These are phyloP conservation scores for Geotrichum phurueaensis DNA, from an alignment of 1,139 yeast species.

Conservation along the genomic window DNA sequence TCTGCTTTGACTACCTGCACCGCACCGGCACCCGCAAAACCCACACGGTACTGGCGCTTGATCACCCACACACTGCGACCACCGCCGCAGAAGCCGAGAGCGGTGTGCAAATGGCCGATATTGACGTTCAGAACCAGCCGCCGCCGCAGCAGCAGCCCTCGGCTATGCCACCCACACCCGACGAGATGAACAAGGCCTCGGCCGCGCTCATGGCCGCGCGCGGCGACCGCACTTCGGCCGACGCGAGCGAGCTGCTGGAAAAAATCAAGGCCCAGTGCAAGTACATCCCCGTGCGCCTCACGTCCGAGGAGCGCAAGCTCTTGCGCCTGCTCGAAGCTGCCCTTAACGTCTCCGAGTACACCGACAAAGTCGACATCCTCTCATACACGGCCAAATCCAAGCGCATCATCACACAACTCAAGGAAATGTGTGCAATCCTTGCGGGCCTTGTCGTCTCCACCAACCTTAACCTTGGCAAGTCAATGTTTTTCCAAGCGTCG, in stretches of 20 bases:
- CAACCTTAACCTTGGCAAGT: slow-evolving; percentile 58
- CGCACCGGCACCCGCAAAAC: slow-evolving; percentile 45
- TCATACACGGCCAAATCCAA: slow-evolving; percentile 57
- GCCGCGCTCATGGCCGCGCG: slow-evolving; percentile 3
- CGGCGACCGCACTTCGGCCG: slow-evolving; percentile 2
- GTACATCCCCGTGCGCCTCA: slow-evolving; percentile 59
- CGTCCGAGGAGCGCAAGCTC: slow-evolving; percentile 58
- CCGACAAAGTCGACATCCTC: slow-evolving; percentile 64
- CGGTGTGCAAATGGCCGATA: slow-evolving; percentile 1
- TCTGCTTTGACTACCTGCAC: slow-evolving; percentile 60
- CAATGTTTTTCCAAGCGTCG: slow-evolving; percentile 50
- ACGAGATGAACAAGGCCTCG: background rate
- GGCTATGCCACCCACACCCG: background rate
- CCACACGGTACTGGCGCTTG: background rate
- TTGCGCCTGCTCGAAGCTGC: slow-evolving; percentile 62
- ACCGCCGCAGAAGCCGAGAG: background rate
- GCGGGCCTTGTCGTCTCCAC: slow-evolving; percentile 72
- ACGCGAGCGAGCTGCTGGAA: slow-evolving; percentile 23
- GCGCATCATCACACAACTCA: slow-evolving; percentile 60
- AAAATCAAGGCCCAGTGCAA: slow-evolving; percentile 44
- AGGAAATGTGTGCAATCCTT: slow-evolving; percentile 65
- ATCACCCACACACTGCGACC: background rate
- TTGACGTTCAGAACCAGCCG: background rate
- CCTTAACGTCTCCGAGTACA: slow-evolving; percentile 66
- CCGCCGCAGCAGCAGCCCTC: background rate